Conservation (phyloP, 2,329 filamentous ascomycete genomes). For the Xylaria sp. region DNA sequence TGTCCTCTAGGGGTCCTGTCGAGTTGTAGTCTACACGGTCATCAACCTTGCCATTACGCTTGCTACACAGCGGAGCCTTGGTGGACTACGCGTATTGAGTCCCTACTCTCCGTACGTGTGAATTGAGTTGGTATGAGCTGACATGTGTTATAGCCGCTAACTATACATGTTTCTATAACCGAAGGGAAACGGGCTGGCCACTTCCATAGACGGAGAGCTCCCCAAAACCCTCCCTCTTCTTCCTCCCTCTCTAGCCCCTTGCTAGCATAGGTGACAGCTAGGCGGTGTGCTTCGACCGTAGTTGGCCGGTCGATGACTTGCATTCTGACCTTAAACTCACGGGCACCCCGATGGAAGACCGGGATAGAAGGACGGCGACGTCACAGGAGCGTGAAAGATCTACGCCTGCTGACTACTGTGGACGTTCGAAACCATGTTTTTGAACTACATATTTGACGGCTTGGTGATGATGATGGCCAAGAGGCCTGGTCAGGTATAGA, state of each 20-base stretch:
- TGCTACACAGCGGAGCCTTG: neutral
- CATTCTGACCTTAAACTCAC: no score
- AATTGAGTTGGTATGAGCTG: neutral
- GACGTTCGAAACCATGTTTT: neutral
- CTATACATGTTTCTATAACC: no score
- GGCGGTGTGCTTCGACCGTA: neutral
- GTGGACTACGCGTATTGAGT: neutral
- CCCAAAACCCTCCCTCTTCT: no score
- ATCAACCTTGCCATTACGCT: neutral
- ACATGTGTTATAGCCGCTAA: neutral
- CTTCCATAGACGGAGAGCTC: no score
- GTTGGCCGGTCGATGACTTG: no score
- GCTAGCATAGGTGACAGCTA: neutral
- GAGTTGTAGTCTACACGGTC: neutral
- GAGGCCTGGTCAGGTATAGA: neutral
- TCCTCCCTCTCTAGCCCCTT: no score
- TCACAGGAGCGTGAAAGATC: neutral
- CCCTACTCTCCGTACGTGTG: neutral
- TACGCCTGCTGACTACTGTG: slow-evolving; percentile 22
- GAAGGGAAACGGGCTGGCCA: no score
- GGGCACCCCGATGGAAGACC: slow-evolving; percentile 9
- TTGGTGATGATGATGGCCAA: slow-evolving; percentile 5
- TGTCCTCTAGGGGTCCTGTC: neutral
- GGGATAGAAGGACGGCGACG: neutral
- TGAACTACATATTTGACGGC: neutral